phyloP scores from a whole-genome alignment of 1,284 basidiomycete species.

The Apiotrichum porosum region DNA sequence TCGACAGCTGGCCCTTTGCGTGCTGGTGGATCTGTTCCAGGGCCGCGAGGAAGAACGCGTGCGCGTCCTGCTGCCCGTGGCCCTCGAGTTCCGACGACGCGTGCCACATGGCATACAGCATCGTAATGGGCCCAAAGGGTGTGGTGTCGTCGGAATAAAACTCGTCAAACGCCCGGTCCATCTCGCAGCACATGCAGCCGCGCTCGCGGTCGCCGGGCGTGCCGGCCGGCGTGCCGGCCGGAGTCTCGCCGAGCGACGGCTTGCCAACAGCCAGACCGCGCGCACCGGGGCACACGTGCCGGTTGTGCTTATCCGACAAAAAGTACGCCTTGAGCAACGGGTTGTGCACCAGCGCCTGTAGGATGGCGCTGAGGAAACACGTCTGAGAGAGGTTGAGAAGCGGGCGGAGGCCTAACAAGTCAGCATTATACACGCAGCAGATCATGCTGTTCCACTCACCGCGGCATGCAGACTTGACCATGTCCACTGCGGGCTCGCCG shows the following conservation, averaged over 20 bases:
- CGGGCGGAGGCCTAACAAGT: conserved; percentile 65
- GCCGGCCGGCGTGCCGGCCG: background rate
- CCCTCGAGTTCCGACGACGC: conserved; percentile 76
- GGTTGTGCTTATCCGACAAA: conserved; percentile 61
- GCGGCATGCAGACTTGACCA: conserved; percentile 22
- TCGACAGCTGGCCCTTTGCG: conserved; percentile 56
- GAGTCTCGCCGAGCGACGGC: conserved; percentile 19
- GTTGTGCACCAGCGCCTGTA: conserved; percentile 91
- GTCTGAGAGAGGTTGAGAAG: conserved; percentile 84
- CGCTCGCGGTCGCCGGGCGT: conserved; percentile 49
- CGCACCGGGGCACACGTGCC: conserved; percentile 36
- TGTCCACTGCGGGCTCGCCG: conserved; percentile 7
- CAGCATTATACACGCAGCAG: background rate
- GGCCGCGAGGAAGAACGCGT: conserved; percentile 67
- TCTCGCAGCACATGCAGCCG: conserved; percentile 86
- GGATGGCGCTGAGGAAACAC: conserved; percentile 87
- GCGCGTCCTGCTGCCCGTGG: conserved; percentile 72
- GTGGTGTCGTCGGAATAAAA: conserved; percentile 64
- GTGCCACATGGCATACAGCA: conserved; percentile 83
- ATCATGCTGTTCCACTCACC: conserved; percentile 21
- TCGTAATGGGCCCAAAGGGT: conserved; percentile 76
- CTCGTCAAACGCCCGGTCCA: conserved; percentile 89
- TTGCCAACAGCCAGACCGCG: conserved; percentile 31
- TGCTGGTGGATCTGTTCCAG: conserved; percentile 80
- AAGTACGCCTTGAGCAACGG: conserved; percentile 87